A percentile compares a stretch with the other conserved stretches of the same genome.
Evolutionary conservation across 768 basidiomycete species (phyloP).

Genomic region (Lactarius trivialis): DNA sequence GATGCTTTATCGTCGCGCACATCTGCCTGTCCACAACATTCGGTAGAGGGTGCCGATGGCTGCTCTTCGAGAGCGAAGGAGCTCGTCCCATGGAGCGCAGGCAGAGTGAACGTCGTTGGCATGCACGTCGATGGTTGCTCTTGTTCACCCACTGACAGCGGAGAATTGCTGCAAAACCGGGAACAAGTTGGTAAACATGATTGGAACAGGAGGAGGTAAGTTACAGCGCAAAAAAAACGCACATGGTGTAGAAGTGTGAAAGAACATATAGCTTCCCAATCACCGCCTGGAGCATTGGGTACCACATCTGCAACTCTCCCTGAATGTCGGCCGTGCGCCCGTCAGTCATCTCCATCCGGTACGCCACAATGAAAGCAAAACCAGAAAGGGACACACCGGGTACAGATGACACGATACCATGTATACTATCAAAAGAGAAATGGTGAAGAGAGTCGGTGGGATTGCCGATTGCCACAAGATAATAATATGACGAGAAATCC

Average conservation of each 20-base stretch:
- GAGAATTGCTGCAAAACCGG: not conserved
- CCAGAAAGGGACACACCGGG: not conserved
- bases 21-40: not conserved
- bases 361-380: not conserved
- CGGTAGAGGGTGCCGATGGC: too few relatives aligned
- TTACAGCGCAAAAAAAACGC: too few relatives aligned
- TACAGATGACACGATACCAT: not conserved
- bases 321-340: not conserved
- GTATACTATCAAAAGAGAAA: not conserved
- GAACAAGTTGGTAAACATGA: not conserved
- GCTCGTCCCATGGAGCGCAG: not conserved
- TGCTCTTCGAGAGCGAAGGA: not conserved
- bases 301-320: not conserved
- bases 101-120: not conserved
- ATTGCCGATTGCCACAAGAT: slow-evolving; percentile 7
- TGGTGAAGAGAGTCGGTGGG: slow-evolving; percentile 1
- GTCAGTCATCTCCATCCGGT: not conserved
- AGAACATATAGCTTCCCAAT: slow-evolving; percentile 5
- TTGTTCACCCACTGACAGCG: not conserved
- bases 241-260: slow-evolving; percentile 6
- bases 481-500: not conserved
- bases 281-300: slow-evolving; percentile 2
- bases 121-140: not conserved
- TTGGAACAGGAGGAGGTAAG: not conserved
- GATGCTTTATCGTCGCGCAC: not conserved